These are phyloP conservation scores for Stephania yunnanensis DNA, from an alignment of 164 flowering plant genomes.

Conservation along the genomic window DNA sequence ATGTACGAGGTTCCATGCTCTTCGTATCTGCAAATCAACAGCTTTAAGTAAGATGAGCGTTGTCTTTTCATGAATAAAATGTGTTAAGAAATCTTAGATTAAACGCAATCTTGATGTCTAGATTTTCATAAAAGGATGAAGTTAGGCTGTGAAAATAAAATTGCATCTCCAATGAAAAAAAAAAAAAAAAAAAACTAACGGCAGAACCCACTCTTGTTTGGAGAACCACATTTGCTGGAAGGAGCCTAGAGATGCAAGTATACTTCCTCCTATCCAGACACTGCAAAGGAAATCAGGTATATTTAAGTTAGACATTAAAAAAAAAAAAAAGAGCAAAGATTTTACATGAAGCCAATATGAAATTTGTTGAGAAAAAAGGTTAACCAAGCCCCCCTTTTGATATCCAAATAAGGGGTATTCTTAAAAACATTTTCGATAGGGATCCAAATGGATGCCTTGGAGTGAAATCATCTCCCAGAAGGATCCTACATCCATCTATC, in stretches of 20 bases:
- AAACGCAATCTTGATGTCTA: background rate
- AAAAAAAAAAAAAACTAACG: background rate
- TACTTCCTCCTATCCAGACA: constrained; percentile 98
- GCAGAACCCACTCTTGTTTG: constrained; percentile 68
- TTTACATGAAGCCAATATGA: background rate
- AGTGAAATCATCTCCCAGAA: no score
- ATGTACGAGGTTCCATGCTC: constrained; percentile 72
- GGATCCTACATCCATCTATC: background rate
- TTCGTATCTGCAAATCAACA: constrained; percentile 47
- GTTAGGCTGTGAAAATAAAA: background rate
- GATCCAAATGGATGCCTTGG: no score
- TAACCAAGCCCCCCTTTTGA: background rate
- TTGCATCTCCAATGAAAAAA: background rate
- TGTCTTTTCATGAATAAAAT: background rate
- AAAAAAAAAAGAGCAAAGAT: no score
- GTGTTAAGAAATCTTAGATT: background rate
- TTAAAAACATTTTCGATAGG: no score
- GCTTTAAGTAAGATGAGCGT: background rate
- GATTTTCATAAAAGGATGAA: background rate
- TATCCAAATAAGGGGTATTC: background rate
- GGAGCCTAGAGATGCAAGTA: constrained; percentile 94
- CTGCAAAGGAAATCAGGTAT: constrained; percentile 26
- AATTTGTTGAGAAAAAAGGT: background rate
- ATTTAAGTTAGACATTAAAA: background rate
- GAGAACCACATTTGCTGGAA: constrained; percentile 99